A percentile compares a stretch with the other conserved stretches of the same genome.
phyloP scores from a whole-genome alignment of 2,329 filamentous ascomycete species.

The Diaporthe batatas region DNA sequence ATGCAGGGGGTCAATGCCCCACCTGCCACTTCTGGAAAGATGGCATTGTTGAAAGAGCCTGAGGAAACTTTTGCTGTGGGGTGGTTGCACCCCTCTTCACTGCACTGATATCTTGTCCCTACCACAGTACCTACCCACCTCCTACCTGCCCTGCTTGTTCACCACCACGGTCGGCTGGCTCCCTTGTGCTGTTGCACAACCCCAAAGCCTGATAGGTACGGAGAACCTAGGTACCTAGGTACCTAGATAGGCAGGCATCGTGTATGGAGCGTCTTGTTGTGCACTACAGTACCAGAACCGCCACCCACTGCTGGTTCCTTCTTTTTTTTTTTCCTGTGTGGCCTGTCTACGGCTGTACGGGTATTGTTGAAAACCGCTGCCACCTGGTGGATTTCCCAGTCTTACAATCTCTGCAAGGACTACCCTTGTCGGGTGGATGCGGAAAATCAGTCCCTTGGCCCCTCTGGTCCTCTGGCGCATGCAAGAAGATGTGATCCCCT shows the following conservation, averaged over 20 bases:
- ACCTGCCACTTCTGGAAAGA: conserved; percentile 29
- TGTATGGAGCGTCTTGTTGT: neutral
- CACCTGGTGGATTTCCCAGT: neutral
- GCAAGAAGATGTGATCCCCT: conserved; percentile 3
- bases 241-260: neutral
- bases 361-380: neutral
- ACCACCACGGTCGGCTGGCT: neutral
- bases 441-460: conserved; percentile 19
- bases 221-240: neutral
- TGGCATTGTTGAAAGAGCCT: conserved; percentile 12
- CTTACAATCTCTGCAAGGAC: conserved; percentile 31
- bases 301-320: neutral
- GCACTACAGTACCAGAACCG: neutral
- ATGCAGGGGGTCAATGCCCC: conserved; percentile 22
- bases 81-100: neutral
- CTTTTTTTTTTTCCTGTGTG: neutral
- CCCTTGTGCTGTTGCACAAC: neutral
- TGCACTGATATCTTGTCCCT: neutral
- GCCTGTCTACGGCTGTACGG: neutral
- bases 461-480: conserved; percentile 14
- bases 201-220: neutral
- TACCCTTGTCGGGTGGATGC: conserved; percentile 4
- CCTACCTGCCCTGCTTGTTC: neutral
- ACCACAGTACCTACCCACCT: too few relatives aligned
- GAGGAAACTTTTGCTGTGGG: neutral